These are phyloP conservation scores for Hanseniaspora occidentalis DNA, from an alignment of 805 yeast species.

Conservation along the genomic window DNA sequence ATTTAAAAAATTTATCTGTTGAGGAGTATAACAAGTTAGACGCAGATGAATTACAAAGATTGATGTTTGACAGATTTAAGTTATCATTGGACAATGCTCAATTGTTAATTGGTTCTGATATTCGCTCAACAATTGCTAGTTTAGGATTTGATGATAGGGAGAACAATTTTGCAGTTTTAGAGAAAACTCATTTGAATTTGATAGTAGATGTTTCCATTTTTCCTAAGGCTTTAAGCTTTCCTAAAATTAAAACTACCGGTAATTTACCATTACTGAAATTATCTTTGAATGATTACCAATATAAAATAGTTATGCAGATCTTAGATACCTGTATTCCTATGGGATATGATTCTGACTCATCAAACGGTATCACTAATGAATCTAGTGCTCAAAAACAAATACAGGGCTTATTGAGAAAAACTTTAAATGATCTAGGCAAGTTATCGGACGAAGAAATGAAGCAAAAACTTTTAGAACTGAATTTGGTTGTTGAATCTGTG, in stretches of 20 bases:
- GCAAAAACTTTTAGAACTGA: constrained; percentile 63
- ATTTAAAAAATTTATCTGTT: constrained; percentile 48
- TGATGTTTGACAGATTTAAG: constrained; percentile 84
- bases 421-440: constrained; percentile 23
- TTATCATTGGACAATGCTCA: constrained; percentile 76
- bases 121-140: constrained; percentile 65
- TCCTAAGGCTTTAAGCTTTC: constrained; percentile 64
- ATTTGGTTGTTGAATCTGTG: constrained; percentile 54
- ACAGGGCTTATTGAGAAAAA: constrained; percentile 17
- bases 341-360: constrained; percentile 5
- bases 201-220: constrained; percentile 72
- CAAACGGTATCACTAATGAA: constrained; percentile 6
- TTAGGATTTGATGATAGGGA: constrained; percentile 19
- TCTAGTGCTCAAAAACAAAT: constrained; percentile 11
- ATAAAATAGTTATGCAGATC: constrained; percentile 73
- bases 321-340: constrained; percentile 58
- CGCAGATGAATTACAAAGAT: constrained; percentile 39
- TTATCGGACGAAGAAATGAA: constrained; percentile 30
- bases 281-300: constrained; percentile 77
- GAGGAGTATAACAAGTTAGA: constrained; percentile 59
- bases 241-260: constrained; percentile 64
- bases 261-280: constrained; percentile 62
- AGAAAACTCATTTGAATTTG: constrained; percentile 62
- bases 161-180: constrained; percentile 47
- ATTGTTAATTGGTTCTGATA: constrained; percentile 71